Percentiles rank a stretch among this genome's conserved stretches.
Conservation (phyloP, 192 early-diverging fungal species). For the Rhizophagus clarus region DNA sequence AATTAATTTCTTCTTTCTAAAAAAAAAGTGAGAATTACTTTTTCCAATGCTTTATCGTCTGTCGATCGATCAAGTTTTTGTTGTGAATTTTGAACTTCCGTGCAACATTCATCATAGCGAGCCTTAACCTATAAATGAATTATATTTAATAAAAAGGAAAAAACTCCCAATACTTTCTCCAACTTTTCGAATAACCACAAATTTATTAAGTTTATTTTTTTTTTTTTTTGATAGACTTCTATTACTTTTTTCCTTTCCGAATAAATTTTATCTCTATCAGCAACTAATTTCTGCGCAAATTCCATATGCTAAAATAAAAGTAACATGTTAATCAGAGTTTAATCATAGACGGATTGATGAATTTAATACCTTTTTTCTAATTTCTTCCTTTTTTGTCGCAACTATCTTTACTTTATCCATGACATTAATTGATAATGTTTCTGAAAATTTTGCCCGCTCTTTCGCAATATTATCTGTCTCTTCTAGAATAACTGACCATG, state of each 20-base stretch:
- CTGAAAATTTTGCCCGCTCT: conserved; percentile 50
- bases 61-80: conserved; percentile 55
- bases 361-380: conserved; percentile 63
- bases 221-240: neutral
- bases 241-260: conserved; percentile 61
- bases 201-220: too few relatives aligned
- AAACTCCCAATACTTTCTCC: too few relatives aligned
- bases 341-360: neutral
- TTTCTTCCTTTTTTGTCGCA: conserved; percentile 62
- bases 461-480: conserved; percentile 58
- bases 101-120: conserved; percentile 65
- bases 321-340: neutral
- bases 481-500: conserved; percentile 62
- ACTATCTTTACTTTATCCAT: conserved; percentile 60
- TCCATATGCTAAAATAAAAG: conserved; percentile 54
- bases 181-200: too few relatives aligned
- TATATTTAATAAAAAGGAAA: neutral
- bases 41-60: conserved; percentile 64
- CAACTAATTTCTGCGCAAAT: conserved; percentile 62
- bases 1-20: neutral
- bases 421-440: conserved; percentile 52
- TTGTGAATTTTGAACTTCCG: conserved; percentile 61
- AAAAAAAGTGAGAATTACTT: conserved; percentile 37
- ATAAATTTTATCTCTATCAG: conserved; percentile 62
- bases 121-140: conserved; percentile 39